phyloP scores from a whole-genome alignment of 140 eudicot genomes.

The Stevia rebaudiana region DNA sequence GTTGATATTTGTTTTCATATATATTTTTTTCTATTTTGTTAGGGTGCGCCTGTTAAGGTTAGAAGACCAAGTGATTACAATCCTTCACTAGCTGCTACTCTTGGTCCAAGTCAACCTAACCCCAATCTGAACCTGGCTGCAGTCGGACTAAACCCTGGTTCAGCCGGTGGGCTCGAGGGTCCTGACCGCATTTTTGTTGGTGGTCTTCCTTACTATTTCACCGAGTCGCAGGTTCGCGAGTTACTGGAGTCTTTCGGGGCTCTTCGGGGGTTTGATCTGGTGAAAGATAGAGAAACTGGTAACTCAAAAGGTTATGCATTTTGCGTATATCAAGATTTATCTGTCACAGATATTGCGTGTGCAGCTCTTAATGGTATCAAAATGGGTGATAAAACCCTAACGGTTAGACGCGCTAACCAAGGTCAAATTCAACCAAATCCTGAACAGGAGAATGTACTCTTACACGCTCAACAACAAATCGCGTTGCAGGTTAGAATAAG shows the following conservation, averaged over 20 bases:
- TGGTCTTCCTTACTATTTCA: slow-evolving; percentile 95
- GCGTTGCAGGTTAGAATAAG: slow-evolving; percentile 75
- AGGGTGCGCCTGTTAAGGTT: slow-evolving; percentile 95
- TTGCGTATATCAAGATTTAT: slow-evolving; percentile 82
- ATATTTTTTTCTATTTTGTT: slow-evolving; percentile 13
- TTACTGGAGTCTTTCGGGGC: slow-evolving; percentile 88
- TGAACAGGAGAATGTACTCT: slow-evolving; percentile 78
- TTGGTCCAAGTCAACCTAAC: slow-evolving; percentile 96
- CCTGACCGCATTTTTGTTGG: slow-evolving; percentile 98
- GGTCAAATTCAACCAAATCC: slow-evolving; percentile 87
- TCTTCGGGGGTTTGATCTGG: slow-evolving; percentile 88
- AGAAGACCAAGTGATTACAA: slow-evolving; percentile 96
- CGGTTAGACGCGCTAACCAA: slow-evolving; percentile 93
- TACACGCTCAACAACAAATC: slow-evolving; percentile 97
- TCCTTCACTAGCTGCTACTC: slow-evolving; percentile 92
- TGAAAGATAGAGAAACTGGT: slow-evolving; percentile 96
- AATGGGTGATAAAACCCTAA: slow-evolving; percentile 96
- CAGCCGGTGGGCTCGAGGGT: slow-evolving; percentile 97
- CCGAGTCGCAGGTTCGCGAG: slow-evolving; percentile 89
- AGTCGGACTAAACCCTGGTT: slow-evolving; percentile 88
- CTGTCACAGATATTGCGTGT: slow-evolving; percentile 96
- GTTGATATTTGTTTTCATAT: neutral
- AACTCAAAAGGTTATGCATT: slow-evolving; percentile 98
- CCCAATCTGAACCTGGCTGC: slow-evolving; percentile 88
- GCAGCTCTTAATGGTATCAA: slow-evolving; percentile 94